Conservation (phyloP, 2,329 filamentous ascomycete species). For the Xylaria sp. region DNA sequence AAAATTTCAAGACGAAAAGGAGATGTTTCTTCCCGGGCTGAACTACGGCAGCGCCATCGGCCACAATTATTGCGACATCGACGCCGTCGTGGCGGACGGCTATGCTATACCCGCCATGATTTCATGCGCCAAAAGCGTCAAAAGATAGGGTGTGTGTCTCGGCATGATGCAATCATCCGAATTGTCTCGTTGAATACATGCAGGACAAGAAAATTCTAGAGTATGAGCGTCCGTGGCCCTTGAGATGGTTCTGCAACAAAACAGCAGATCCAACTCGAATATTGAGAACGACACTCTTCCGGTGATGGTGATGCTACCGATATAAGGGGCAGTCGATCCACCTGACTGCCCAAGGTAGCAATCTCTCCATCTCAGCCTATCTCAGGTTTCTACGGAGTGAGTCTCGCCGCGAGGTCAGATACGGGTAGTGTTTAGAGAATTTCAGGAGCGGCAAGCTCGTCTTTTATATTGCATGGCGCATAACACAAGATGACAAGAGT, state of each 20-base stretch:
- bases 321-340: background rate
- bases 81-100: conserved; percentile 4
- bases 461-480: conserved; percentile 22
- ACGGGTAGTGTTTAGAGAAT: background rate
- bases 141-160: background rate
- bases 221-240: background rate
- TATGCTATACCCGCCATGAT: background rate
- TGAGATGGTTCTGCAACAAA: background rate
- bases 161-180: background rate
- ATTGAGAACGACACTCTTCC: background rate
- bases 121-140: background rate
- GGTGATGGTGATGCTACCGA: background rate
- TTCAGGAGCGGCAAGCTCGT: conserved; percentile 19
- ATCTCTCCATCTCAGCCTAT: too few species aligned
- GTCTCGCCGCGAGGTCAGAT: background rate
- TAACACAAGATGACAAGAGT: background rate
- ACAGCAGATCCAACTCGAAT: background rate
- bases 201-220: too few species aligned
- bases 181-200: background rate
- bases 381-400: background rate
- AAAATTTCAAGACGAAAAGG: background rate
- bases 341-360: too few species aligned
- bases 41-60: conserved; percentile 23
- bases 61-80: conserved; percentile 31
- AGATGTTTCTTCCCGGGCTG: background rate